Evolutionary conservation across 352 stramenopile species (phyloP), one percentile per base, ranked within the genome.

Genomic region (Phytopythium aichiense): DNA sequence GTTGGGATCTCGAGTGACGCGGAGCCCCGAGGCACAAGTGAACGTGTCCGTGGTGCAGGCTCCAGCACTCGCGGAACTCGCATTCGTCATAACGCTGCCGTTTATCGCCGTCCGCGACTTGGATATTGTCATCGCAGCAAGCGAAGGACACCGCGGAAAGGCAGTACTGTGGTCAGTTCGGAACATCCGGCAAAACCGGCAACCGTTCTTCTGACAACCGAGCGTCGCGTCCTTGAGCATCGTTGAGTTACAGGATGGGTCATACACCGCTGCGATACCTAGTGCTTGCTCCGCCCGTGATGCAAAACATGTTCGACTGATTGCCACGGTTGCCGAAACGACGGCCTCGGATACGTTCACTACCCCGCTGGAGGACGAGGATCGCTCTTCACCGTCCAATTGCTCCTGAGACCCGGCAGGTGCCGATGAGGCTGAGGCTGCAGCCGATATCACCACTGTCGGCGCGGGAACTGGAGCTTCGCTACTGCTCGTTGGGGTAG

Each of bases 181-280:
- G 35, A 60, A 60, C 22, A 50, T 38, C 40, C 18, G 54, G 22
- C 54, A 60, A 23, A 60, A 60, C 25, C 54, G 18, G 35, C 54
- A 60, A 7, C 35, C 54, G 40, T 50, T 60, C 23, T 40, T 60
- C 38, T 33, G 12, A 15, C 54, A 60, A 15, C 54, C 54, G 18
- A 23, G 49, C 16, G 37, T 40, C 5, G 37, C 12, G n/a, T 46
- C 20, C 2, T 15, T 8, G 13, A 7, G 4, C 7, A 9, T 3
- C 16, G 13, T n/a, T 2, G 38, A 37, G 13, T n/a, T 50, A 23
- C 54, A 60, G 9, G 38, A 28, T 7, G 22, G 15, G 35, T 60
- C 54, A 22, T 33, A 33, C 16, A 60, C 37, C 4, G 54, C 54
- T 25, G 54, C 54, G 22, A 60, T 51, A 15, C 54, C 54, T 7